Evolutionary conservation across 345 rosid species (phyloP).

Genomic region (Mangifera indica): DNA sequence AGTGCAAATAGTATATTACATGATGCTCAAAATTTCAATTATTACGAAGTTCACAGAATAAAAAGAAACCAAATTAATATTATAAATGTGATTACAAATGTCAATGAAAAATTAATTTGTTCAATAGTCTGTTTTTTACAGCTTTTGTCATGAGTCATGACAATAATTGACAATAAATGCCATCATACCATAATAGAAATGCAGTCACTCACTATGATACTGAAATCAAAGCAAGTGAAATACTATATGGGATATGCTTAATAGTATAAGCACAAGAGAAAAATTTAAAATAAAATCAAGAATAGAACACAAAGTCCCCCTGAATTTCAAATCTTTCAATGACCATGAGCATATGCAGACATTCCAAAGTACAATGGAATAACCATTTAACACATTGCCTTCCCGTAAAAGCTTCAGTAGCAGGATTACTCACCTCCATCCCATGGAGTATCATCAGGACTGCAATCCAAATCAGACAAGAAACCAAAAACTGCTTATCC

Average conservation of each 20-base stretch:
- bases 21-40: neutral
- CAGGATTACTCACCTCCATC: conserved; percentile 65
- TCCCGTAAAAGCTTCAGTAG: neutral
- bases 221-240: neutral
- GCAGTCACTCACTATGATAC: neutral
- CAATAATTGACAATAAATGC: neutral
- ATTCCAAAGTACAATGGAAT: neutral
- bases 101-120: neutral
- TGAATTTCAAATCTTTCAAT: neutral
- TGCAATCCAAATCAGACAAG: conserved; percentile 39
- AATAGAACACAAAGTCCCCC: neutral
- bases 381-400: conserved; percentile 3
- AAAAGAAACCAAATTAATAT: neutral
- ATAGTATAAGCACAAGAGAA: neutral
- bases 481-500: conserved; percentile 25
- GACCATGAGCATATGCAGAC: neutral
- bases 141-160: neutral
- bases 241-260: neutral
- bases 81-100: neutral
- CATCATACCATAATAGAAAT: neutral
- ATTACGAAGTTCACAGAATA: neutral
- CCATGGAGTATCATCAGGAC: conserved; percentile 83
- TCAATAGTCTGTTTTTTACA: neutral
- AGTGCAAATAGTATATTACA: neutral
- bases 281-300: neutral